These are phyloP conservation scores for Withania somnifera DNA, from an alignment of 305 asterid genomes.

Conservation along the genomic window DNA sequence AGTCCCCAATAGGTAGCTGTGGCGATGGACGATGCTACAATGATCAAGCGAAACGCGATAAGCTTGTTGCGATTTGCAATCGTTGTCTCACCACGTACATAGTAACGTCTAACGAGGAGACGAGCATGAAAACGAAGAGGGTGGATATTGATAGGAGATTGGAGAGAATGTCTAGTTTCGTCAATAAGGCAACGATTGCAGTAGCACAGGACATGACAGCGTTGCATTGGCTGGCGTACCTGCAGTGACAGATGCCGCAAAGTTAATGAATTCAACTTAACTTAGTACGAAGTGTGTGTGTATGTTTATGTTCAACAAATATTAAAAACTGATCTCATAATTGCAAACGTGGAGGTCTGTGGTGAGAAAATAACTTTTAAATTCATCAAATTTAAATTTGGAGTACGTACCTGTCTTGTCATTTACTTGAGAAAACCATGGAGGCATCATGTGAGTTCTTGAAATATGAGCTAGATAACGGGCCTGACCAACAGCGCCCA, in stretches of 20 bases:
- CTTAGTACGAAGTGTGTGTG: no score
- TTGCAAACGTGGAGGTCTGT: no score
- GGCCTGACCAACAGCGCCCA: slow-evolving; percentile 71
- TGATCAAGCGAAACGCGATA: slow-evolving; percentile 19
- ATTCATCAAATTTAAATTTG: neutral
- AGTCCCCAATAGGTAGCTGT: slow-evolving; percentile 42
- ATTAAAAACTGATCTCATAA: no score
- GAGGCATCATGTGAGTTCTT: slow-evolving; percentile 68
- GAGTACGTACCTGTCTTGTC: slow-evolving; percentile 39
- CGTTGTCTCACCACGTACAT: slow-evolving; percentile 29
- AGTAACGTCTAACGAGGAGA: slow-evolving; percentile 55
- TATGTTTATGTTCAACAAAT: no score
- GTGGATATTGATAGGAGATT: slow-evolving; percentile 51
- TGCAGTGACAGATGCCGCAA: neutral
- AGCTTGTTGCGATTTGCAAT: slow-evolving; percentile 25
- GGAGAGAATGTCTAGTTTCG: slow-evolving; percentile 39
- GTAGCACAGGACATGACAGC: slow-evolving; percentile 34
- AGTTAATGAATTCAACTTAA: neutral
- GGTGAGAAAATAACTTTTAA: no score
- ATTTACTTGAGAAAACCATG: slow-evolving; percentile 68
- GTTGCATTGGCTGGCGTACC: slow-evolving; percentile 44
- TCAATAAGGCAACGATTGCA: slow-evolving; percentile 45
- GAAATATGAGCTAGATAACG: slow-evolving; percentile 65
- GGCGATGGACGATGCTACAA: slow-evolving; percentile 42
- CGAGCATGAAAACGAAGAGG: slow-evolving; percentile 58